These are phyloP conservation scores for Diaporthe citrichinensis DNA, from an alignment of 2,329 filamentous ascomycete genomes.

Conservation along the genomic window DNA sequence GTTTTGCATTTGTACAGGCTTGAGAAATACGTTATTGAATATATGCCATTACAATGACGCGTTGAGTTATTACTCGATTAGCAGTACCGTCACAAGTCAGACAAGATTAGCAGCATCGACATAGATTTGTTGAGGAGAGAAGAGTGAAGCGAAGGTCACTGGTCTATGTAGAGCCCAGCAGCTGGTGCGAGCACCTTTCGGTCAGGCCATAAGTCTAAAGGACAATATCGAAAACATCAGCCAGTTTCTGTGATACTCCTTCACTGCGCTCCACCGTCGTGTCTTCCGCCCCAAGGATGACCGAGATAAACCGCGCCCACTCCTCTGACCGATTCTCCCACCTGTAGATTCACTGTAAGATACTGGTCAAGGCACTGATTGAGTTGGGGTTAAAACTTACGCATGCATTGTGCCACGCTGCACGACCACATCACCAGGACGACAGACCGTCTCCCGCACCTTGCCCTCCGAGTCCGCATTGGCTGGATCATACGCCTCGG, in stretches of 20 bases:
- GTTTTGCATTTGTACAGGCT: too few species aligned
- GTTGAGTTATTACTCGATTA: too few species aligned
- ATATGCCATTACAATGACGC: too few species aligned
- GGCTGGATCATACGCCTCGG: background rate
- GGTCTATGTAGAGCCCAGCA: too few species aligned
- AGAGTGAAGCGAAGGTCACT: too few species aligned
- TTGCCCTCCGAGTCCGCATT: background rate
- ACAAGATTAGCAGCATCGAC: too few species aligned
- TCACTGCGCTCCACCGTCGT: background rate
- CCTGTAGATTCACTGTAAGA: background rate
- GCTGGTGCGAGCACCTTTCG: too few species aligned
- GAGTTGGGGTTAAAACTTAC: background rate
- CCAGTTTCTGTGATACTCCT: background rate
- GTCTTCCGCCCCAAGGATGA: background rate
- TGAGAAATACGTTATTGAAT: too few species aligned
- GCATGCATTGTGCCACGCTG: constrained; percentile 14
- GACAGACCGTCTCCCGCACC: background rate
- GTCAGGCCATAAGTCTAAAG: background rate
- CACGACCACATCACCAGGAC: background rate
- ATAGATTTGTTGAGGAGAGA: too few species aligned
- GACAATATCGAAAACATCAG: background rate
- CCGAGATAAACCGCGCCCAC: constrained; percentile 10
- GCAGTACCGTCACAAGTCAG: too few species aligned
- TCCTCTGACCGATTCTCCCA: background rate
- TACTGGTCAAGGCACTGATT: accelerated